Evolutionary conservation across 225 moss, liverwort and hornwort species (phyloP), one percentile per base, ranked within the genome.

Genomic region (Physcomitrium patens): DNA sequence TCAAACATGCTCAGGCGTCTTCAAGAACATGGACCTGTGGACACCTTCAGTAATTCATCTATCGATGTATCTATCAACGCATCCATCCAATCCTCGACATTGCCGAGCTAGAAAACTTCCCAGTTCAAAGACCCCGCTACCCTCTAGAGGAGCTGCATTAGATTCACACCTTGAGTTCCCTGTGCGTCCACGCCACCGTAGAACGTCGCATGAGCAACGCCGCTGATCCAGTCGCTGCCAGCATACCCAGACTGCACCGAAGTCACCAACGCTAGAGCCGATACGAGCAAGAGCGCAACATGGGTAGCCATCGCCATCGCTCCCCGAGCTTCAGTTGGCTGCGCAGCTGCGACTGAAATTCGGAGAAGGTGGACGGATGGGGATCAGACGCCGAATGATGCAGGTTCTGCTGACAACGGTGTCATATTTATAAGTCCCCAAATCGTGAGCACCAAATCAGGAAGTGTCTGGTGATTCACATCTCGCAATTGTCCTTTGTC

Each of bases 101-200:
- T 7, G 53, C 0, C 7, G 18, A 53, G 17, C 7, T 15, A 15
- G 16, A 53, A 53, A 37, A 27, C 9, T 16, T 9, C 9, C 0
- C 18, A 52, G 3, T 0, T 3, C 15, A 52, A 0, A 7, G 7
- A 55, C 1, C 8, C n/a, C 10, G 1, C 11, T 17, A 8, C 12
- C n/a, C n/a, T 1, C 12, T n/a, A 12, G 10, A 31, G 42, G n/a
- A 23, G 14, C 9, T 3, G 24, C 1, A 10, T 55, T 3, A 8
- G 11, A 9, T 26, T 16, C 65, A 19, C 23, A 88, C 88, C 88
- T 85, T 82, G 82, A 75, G 88, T 88, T 23, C 84, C 88, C 0
- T 85, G 65, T 4, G 85, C 84, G 23, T 88, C 88, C 3, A 1
- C 13, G 0, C 88, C 88, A 16, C 85, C 88, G 27, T 88, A 88